Evolutionary conservation across 2,329 filamentous ascomycete species (phyloP), one percentile per base, ranked within the genome.

Genomic region (Cordyceps sp.): DNA sequence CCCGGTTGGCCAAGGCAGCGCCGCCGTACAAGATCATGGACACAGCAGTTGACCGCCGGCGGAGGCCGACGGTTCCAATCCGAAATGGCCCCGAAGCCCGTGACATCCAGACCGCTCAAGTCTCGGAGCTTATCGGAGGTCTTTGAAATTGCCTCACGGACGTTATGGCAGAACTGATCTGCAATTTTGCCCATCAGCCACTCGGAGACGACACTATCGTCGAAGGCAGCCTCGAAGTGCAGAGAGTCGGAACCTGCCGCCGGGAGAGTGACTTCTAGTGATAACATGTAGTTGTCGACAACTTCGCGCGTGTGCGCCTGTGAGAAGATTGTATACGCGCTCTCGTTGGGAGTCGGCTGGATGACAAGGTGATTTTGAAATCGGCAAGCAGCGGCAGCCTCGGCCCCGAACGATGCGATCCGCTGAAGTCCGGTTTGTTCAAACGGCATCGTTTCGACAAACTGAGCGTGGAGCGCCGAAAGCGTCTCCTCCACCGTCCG

Each of bases 291-390:
- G 4, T 31, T 34, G 15, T 32, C 29, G 10, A 38, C 33, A 10
- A 33, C 31, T 13, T 33, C 27, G 21, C 28, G 25, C 9, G 36
- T 19, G 10, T 32, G n/a, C 13, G 31, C 33, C 14, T 33, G 17
- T n/a, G 33, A 10, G 16, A 35, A 35, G 16, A 35, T 27, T 3
- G 24, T 21, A 8, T 30, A 32, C 5, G 30, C n/a, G n/a, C n/a
- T 22, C 14, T 26, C 24, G 16, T 29, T 16, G 6, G 8, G 12
- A 6, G 33, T 29, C 9, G 37, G 37, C n/a, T 49, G 49, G 5
- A 54, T 38, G 2, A 50, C 43, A 1, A 55, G 31, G 10, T 52
- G 31, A 2, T 42, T 51, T 15, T 45, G 43, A 15, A 54, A 51
- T 2, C 34, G 33, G 23, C 44, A 48, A 8, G 40, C 44, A 4